Evolutionary conservation across 164 flowering plant genomes (phyloP).

Genomic region (Piper betle): DNA sequence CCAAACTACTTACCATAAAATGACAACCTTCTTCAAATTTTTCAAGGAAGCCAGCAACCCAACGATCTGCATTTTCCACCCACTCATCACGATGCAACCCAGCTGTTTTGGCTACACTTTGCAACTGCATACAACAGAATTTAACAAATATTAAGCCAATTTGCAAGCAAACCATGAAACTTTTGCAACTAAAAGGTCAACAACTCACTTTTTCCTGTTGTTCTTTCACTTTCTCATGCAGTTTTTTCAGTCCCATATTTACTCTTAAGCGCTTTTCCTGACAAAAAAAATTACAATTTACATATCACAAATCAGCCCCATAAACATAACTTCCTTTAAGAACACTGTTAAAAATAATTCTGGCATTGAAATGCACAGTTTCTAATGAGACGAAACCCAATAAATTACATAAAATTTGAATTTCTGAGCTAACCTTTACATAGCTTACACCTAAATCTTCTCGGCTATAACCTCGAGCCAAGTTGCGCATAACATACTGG

Average conservation of each 20-base stretch:
- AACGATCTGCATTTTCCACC: conserved; percentile 84
- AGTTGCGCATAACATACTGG: conserved; percentile 89
- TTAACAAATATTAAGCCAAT: background rate
- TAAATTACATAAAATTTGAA: background rate
- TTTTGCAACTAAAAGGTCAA: background rate
- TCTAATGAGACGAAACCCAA: background rate
- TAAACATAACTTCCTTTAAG: background rate
- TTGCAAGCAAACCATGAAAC: background rate
- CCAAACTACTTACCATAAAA: conserved; percentile 30
- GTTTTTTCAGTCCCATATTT: conserved; percentile 70
- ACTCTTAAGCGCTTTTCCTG: conserved; percentile 94
- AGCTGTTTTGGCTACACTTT: conserved; percentile 65
- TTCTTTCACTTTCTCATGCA: conserved; percentile 85
- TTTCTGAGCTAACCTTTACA: conserved; percentile 51
- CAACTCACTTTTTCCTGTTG: conserved; percentile 79
- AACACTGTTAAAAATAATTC: background rate
- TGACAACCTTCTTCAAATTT: conserved; percentile 87
- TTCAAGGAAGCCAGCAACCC: conserved; percentile 72
- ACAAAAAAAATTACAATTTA: conserved; percentile 1
- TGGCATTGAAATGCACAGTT: background rate
- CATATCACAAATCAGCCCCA: background rate
- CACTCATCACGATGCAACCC: conserved; percentile 51
- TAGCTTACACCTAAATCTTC: conserved; percentile 91
- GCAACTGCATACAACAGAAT: conserved; percentile 24
- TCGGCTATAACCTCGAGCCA: conserved; percentile 89